Conservation (phyloP, 73 alveolate genomes). For the Effrenium voratum region DNA sequence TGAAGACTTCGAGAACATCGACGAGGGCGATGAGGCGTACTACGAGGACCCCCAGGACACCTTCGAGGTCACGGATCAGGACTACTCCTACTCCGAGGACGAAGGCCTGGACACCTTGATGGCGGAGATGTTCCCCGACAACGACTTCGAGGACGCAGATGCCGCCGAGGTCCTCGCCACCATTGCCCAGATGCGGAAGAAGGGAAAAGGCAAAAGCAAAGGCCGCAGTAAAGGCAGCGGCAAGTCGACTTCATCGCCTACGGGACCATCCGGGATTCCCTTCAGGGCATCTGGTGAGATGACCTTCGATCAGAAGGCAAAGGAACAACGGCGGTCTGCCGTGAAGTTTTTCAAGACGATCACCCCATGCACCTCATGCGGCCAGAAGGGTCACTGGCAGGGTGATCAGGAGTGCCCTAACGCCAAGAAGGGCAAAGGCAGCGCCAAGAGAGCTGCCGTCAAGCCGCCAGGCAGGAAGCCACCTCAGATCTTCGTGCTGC, state of each 20-base stretch:
- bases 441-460: not conserved
- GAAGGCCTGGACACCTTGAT: not conserved
- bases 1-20: not conserved
- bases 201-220: not conserved
- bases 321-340: not conserved
- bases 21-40: not conserved
- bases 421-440: not conserved
- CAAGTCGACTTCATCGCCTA: not conserved
- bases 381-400: not conserved
- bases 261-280: not conserved
- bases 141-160: not conserved
- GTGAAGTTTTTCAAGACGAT: not conserved
- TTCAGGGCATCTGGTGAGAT: slow-evolving; percentile 15
- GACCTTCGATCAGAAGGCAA: not conserved
- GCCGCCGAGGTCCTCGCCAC: slow-evolving; percentile 13
- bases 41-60: not conserved
- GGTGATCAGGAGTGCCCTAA: not conserved
- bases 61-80: not conserved
- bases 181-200: not conserved
- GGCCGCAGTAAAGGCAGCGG: not conserved
- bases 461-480: not conserved
- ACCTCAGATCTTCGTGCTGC: not conserved
- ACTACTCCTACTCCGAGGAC: not conserved
- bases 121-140: not conserved
- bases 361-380: not conserved